phyloP scores from a whole-genome alignment of 164 flowering plant genomes.

The Sextonia rubra region DNA sequence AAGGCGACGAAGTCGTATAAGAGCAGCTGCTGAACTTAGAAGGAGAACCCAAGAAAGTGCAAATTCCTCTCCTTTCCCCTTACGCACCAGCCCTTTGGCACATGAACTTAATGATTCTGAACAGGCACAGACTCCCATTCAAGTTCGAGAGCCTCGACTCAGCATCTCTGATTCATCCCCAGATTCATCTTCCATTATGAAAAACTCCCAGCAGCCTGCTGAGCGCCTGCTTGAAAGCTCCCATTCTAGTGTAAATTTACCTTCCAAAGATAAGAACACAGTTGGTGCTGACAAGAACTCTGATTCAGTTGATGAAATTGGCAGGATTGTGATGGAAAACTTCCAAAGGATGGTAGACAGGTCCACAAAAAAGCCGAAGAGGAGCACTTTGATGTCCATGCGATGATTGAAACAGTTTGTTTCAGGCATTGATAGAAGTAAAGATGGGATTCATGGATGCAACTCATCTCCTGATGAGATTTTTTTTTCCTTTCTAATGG shows the following conservation, averaged over 20 bases:
- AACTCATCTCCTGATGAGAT: conserved; percentile 32
- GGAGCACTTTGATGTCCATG: conserved; percentile 71
- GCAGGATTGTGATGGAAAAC: conserved; percentile 57
- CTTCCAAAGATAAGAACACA: neutral
- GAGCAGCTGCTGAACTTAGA: conserved; percentile 24
- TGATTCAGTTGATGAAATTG: conserved; percentile 56
- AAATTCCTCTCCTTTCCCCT: conserved; percentile 3
- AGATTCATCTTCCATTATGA: conserved; percentile 11
- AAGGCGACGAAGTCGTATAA: conserved; percentile 57
- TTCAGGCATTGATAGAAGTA: neutral
- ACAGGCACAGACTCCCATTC: conserved; percentile 11
- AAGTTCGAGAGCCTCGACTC: neutral
- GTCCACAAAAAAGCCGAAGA: conserved; percentile 60
- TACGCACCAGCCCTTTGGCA: conserved; percentile 27
- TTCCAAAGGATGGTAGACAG: conserved; percentile 33
- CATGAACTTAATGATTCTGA: conserved; percentile 18
- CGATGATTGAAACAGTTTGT: conserved; percentile 35
- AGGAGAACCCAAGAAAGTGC: conserved; percentile 6
- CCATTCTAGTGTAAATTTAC: conserved; percentile 16
- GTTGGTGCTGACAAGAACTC: conserved; percentile 43
- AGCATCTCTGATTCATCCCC: conserved; percentile 25
- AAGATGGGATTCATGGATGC: conserved; percentile 5
- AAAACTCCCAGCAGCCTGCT: conserved; percentile 18
- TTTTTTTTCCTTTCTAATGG: conserved; percentile 5
- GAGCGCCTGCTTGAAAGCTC: conserved; percentile 34